These are phyloP conservation scores for Xylaria acuta DNA, from an alignment of 495 filamentous ascomycete genomes.

Conservation along the genomic window DNA sequence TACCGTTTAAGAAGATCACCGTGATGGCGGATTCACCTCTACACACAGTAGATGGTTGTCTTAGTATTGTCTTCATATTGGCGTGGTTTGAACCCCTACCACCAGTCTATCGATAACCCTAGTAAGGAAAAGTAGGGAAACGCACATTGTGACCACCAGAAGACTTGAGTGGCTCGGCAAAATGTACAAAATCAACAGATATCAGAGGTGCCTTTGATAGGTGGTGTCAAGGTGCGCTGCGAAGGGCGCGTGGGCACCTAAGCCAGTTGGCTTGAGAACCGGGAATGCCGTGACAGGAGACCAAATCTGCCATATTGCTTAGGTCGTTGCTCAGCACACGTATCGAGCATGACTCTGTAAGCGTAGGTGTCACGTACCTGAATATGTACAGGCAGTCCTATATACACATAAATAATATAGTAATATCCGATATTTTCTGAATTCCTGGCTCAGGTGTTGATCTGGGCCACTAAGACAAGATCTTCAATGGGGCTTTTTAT, in stretches of 20 bases:
- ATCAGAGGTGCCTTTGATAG: constrained; percentile 4
- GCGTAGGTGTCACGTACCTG: background rate
- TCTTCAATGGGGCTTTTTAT: constrained; percentile 10
- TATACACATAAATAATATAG: constrained; percentile 4
- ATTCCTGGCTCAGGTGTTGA: background rate
- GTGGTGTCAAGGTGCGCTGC: background rate
- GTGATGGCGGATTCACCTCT: background rate
- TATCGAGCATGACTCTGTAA: background rate
- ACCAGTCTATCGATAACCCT: constrained; percentile 6
- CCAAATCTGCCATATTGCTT: background rate
- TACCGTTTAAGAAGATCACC: background rate
- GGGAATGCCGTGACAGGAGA: background rate
- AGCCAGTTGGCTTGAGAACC: constrained; percentile 11
- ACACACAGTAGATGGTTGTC: background rate
- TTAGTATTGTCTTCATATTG: background rate
- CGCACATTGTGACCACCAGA: background rate
- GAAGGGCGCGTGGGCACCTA: background rate
- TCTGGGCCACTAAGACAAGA: background rate
- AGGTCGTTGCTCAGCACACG: background rate
- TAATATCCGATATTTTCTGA: background rate
- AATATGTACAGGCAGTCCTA: background rate
- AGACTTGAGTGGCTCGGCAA: constrained; percentile 14
- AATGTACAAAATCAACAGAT: constrained; percentile 1
- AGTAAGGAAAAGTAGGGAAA: background rate
- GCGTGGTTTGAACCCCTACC: constrained; percentile 1